These are phyloP conservation scores for Pezicula rhizophila DNA, from an alignment of 2,329 filamentous ascomycete genomes.

Conservation along the genomic window DNA sequence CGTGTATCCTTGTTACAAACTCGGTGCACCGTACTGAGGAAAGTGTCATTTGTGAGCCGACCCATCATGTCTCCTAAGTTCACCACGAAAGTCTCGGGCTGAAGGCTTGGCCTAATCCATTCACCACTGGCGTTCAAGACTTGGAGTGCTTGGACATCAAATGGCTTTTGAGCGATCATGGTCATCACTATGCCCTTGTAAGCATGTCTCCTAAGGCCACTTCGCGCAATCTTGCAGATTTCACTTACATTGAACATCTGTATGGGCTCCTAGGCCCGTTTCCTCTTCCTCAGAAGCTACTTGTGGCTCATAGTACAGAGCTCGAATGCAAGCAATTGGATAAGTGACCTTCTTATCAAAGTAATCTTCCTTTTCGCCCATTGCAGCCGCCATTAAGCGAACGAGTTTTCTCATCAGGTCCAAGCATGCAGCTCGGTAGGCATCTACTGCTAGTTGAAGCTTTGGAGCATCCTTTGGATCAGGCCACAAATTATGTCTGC, in stretches of 20 bases:
- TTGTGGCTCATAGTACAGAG: slow-evolving; percentile 34
- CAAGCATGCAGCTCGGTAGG: slow-evolving; percentile 39
- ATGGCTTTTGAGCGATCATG: slow-evolving; percentile 37
- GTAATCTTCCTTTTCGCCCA: slow-evolving; percentile 43
- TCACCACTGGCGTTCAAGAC: slow-evolving; percentile 35
- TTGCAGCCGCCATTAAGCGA: slow-evolving; percentile 43
- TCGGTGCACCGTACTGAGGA: slow-evolving; percentile 38
- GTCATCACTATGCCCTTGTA: slow-evolving; percentile 13
- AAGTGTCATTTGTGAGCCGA: slow-evolving; percentile 33
- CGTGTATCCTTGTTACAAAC: slow-evolving; percentile 24
- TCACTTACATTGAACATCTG: slow-evolving; percentile 33
- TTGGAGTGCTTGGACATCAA: slow-evolving; percentile 37
- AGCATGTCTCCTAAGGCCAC: no score
- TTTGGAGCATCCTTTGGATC: slow-evolving; percentile 48
- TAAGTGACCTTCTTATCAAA: slow-evolving; percentile 47
- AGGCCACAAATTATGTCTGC: slow-evolving; percentile 92
- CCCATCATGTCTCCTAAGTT: slow-evolving; percentile 41
- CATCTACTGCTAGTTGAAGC: slow-evolving; percentile 38
- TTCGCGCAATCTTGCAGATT: no score
- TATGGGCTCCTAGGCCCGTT: slow-evolving; percentile 30
- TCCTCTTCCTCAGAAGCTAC: slow-evolving; percentile 14
- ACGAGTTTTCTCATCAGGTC: slow-evolving; percentile 42
- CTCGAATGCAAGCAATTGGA: slow-evolving; percentile 32
- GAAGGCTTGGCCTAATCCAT: slow-evolving; percentile 37
- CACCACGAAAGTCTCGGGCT: slow-evolving; percentile 35